Percentiles rank a stretch among this genome's conserved stretches.
These are phyloP conservation scores for Pseudogymnoascus sp. DNA, from an alignment of 2,329 filamentous ascomycete species.

Conservation along the genomic window DNA sequence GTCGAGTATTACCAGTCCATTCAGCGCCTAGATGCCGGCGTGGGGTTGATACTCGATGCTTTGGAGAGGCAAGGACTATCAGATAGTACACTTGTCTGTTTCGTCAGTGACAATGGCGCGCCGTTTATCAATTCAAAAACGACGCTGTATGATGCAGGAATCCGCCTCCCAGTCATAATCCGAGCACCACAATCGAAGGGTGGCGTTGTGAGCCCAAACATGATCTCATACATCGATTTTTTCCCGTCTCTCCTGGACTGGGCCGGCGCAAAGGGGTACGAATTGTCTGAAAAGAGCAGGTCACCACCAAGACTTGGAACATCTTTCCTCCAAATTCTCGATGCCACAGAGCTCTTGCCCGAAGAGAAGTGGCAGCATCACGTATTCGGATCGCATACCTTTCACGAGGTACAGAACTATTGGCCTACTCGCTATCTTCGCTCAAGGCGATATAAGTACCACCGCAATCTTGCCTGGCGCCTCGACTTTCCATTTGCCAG, in stretches of 20 bases:
- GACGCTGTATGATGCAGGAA: constrained; percentile 34
- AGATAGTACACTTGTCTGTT: constrained; percentile 31
- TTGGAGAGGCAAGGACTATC: constrained; percentile 23
- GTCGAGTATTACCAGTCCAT: constrained; percentile 20
- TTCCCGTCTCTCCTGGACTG: constrained; percentile 33
- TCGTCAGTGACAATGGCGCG: constrained; percentile 34
- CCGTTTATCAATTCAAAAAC: constrained; percentile 38
- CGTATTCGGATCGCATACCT: constrained; percentile 44
- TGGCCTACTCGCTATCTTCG: constrained; percentile 42
- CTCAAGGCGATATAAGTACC: constrained; percentile 38
- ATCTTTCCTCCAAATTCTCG: constrained; percentile 33
- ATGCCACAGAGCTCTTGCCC: constrained; percentile 4
- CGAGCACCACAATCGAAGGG: constrained; percentile 23
- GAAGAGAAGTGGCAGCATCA: constrained; percentile 25
- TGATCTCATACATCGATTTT: constrained; percentile 34
- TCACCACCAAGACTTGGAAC: constrained; percentile 24
- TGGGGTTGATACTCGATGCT: constrained; percentile 29
- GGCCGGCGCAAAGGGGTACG: constrained; percentile 19
- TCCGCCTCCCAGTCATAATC: constrained; percentile 31
- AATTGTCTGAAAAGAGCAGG: constrained; percentile 2
- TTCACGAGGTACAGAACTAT: constrained; percentile 43
- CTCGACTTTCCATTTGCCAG: constrained; percentile 42
- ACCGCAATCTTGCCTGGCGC: constrained; percentile 41
- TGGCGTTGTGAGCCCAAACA: constrained; percentile 28
- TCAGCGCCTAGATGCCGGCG: constrained; percentile 29